Percentiles rank a stretch among this genome's conserved stretches.
Evolutionary conservation across 345 rosid species (phyloP).

Genomic region (Hibiscus tridactylites): DNA sequence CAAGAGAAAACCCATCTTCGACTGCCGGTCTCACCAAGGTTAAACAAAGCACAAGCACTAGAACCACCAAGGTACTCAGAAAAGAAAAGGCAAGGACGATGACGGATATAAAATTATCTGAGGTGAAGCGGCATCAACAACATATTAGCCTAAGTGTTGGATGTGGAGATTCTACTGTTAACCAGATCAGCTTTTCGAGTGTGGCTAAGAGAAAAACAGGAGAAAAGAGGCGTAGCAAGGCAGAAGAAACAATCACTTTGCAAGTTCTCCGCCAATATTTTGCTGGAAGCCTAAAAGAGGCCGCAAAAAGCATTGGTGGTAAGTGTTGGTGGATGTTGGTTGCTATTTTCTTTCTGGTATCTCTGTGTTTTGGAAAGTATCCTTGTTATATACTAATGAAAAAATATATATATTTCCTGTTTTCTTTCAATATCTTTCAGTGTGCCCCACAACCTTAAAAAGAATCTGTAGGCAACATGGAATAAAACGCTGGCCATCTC

Average conservation of each 20-base stretch:
- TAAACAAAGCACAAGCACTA: conserved; percentile 17
- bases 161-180: conserved; percentile 32
- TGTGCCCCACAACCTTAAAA: conserved; percentile 96
- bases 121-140: conserved; percentile 17
- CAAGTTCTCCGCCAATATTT: conserved; percentile 69
- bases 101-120: conserved; percentile 19
- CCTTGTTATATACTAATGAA: neutral
- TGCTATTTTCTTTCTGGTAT: neutral
- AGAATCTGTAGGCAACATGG: conserved; percentile 91
- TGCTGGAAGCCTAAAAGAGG: conserved; percentile 89
- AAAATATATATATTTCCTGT: neutral
- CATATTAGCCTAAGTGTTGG: conserved; percentile 29
- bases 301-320: conserved; percentile 89
- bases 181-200: conserved; percentile 39
- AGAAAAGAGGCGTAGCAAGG: conserved; percentile 54
- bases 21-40: conserved; percentile 18
- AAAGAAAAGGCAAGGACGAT: conserved; percentile 22
- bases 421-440: conserved; percentile 38
- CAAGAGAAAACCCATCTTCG: conserved; percentile 25
- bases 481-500: conserved; percentile 88
- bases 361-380: neutral
- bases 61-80: conserved; percentile 7
- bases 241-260: conserved; percentile 63
- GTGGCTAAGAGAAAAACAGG: conserved; percentile 24
- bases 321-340: conserved; percentile 20